A percentile compares a stretch with the other conserved stretches of the same genome.
Conservation (phyloP, 2,329 filamentous ascomycete genomes). For the Clonostachys solani region DNA sequence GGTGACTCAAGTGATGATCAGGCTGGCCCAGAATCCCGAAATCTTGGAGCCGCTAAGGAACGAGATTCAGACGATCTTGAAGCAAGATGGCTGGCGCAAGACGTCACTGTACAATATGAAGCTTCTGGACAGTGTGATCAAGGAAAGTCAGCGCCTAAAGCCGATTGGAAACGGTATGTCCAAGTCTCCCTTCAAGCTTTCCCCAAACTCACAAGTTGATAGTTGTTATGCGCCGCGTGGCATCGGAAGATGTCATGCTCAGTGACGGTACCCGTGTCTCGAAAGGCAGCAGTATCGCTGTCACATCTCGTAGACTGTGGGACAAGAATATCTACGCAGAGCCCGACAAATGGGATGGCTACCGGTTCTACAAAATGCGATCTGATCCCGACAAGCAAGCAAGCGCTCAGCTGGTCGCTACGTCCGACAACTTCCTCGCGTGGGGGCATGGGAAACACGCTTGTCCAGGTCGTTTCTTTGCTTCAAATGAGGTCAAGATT, state of each 20-base stretch:
- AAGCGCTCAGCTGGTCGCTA: slow-evolving; percentile 24
- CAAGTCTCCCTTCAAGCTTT: not conserved
- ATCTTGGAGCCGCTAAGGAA: slow-evolving; percentile 31
- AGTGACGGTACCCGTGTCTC: slow-evolving; percentile 10
- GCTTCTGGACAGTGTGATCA: slow-evolving; percentile 43
- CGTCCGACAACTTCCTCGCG: slow-evolving; percentile 25
- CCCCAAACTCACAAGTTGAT: not conserved
- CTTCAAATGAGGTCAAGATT: slow-evolving; percentile 28
- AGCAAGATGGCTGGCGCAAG: slow-evolving; percentile 33
- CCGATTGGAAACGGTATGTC: slow-evolving; percentile 26
- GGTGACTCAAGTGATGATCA: slow-evolving; percentile 8
- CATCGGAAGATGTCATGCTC: slow-evolving; percentile 6
- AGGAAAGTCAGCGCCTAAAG: slow-evolving; percentile 42
- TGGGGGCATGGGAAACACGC: slow-evolving; percentile 31
- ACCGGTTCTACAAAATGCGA: slow-evolving; percentile 19
- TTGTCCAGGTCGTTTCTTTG: slow-evolving; percentile 32
- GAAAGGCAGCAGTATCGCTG: slow-evolving; percentile 9
- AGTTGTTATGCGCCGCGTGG: slow-evolving; percentile 2
- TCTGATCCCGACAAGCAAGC: slow-evolving; percentile 11
- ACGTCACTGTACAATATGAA: slow-evolving; percentile 34
- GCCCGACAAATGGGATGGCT: slow-evolving; percentile 15
- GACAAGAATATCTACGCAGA: slow-evolving; percentile 9
- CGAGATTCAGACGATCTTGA: slow-evolving; percentile 22
- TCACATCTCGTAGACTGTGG: slow-evolving; percentile 9
- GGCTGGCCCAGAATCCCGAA: slow-evolving; percentile 31